Evolutionary conservation across 1,284 basidiomycete genomes (phyloP), one percentile per base, ranked within the genome.

Genomic region (Mrakiaceae sp.): DNA sequence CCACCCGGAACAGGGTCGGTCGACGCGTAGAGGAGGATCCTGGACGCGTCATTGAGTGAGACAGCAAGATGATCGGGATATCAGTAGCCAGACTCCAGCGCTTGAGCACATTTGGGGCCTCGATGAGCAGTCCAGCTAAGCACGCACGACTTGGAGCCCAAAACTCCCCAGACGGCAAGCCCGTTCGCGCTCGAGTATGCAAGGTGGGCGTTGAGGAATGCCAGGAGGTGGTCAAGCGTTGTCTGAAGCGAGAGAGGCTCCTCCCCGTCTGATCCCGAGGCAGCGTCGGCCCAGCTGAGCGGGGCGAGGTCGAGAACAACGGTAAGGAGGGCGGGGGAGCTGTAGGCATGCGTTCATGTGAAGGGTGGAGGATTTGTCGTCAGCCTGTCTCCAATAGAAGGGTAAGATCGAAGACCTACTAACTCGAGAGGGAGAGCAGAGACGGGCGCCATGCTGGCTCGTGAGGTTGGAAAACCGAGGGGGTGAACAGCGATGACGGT

Each of bases 191-290:
- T 88, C 68, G 87, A 84, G 70, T 86, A 83, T 0, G 93, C 92
- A 66, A 95, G 82, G 76, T 98, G 93, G 0, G 92, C 84, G 71
- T 98, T 98, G 70, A 95, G 79, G 71, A 97, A 96, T 39, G 90
- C 87, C 66, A 96, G 82, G 11, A 96, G 79, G 69, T 90, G 87
- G 0, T 86, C 83, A 60, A 92, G 78, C 75, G 92, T 92, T 2
- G 81, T 73, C 40, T 81, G 74, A 42, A 93, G 79, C 0, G 83
- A 74, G 10, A 92, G 76, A 0, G 85, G 81, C 66, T 81, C 64
- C 4, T 70, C 62, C 2, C 66, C 68, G 16, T 62, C 57, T 7
- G 39, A 40, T 11, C 53, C 52, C 1, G 47, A 40, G 8, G 58
- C 58, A 12, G 58, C 58, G 46, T 65, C 64, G 9, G 53, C n/a